phyloP scores from a whole-genome alignment of 1,139 yeast species.

The Petasospora rhodanensis region DNA sequence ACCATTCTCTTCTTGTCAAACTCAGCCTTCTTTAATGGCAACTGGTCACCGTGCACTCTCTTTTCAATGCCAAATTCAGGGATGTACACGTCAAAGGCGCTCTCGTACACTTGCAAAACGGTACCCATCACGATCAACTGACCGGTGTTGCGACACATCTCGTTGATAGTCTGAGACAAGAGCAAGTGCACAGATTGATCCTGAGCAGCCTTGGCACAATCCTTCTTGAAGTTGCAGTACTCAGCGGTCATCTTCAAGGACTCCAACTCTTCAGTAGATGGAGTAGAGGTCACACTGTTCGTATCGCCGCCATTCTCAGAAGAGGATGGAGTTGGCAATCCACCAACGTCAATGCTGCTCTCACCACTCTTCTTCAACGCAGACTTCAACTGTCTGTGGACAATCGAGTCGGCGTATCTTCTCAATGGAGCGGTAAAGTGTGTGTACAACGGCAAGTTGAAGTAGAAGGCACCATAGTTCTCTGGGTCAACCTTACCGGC shows the following conservation, averaged over 20 bases:
- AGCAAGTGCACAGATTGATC: slow-evolving; percentile 90
- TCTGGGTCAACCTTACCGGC: slow-evolving; percentile 88
- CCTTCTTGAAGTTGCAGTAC: slow-evolving; percentile 92
- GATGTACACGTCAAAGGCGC: slow-evolving; percentile 89
- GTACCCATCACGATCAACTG: slow-evolving; percentile 83
- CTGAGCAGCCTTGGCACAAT: slow-evolving; percentile 89
- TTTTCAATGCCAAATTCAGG: slow-evolving; percentile 97
- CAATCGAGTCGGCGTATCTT: slow-evolving; percentile 88
- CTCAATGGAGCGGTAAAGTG: slow-evolving; percentile 93
- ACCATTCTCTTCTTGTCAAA: slow-evolving; percentile 66
- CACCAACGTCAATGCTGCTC: slow-evolving; percentile 22
- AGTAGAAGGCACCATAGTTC: slow-evolving; percentile 70
- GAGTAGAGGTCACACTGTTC: slow-evolving; percentile 1
- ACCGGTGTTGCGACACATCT: slow-evolving; percentile 70
- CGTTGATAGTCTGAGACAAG: slow-evolving; percentile 79
- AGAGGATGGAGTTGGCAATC: slow-evolving; percentile 9
- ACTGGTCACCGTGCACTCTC: slow-evolving; percentile 95
- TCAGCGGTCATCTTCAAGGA: slow-evolving; percentile 79
- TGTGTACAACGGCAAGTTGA: slow-evolving; percentile 80
- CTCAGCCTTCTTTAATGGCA: slow-evolving; percentile 90
- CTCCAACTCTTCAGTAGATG: slow-evolving; percentile 49
- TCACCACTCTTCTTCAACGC: slow-evolving; percentile 40
- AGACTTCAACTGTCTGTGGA: slow-evolving; percentile 83
- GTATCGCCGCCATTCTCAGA: slow-evolving; percentile 6
- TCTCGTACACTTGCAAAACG: slow-evolving; percentile 89